Percentiles rank a stretch among this genome's conserved stretches.
Conservation (phyloP, 2,329 filamentous ascomycete species). For the Paecilomyces dactylethromorphus region DNA sequence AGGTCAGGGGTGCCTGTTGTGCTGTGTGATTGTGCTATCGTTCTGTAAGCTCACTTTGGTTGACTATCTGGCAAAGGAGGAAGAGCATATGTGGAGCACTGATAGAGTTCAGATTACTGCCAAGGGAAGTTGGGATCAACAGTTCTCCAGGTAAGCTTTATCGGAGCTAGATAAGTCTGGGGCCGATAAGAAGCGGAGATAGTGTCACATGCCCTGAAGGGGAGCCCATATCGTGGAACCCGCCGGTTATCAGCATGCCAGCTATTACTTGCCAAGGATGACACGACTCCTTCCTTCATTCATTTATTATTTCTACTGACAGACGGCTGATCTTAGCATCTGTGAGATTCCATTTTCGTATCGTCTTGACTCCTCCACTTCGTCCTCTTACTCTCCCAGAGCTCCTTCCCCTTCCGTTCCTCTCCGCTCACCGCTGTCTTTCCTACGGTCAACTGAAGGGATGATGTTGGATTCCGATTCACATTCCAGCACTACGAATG, state of each 20-base stretch:
- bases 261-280: neutral
- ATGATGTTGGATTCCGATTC: constrained; percentile 18
- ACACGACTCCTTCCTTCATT: neutral
- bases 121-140: neutral
- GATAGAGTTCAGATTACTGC: neutral
- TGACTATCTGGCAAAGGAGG: neutral
- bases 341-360: constrained; percentile 2
- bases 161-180: neutral
- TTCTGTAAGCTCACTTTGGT: neutral
- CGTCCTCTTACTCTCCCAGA: constrained; percentile 1
- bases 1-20: neutral
- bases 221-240: neutral
- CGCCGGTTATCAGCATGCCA: neutral
- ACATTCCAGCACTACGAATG: constrained; percentile 6
- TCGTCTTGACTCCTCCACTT: constrained; percentile 1
- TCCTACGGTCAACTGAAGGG: neutral
- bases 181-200: neutral
- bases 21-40: neutral
- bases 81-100: neutral
- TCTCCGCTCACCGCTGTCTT: constrained; percentile 1
- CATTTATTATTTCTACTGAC: constrained; percentile 20
- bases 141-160: neutral
- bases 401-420: neutral
- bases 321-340: constrained; percentile 35
- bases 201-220: neutral